phyloP scores from a whole-genome alignment of 129 eudicot species.

The carrot (Daucus carota) region DNA sequence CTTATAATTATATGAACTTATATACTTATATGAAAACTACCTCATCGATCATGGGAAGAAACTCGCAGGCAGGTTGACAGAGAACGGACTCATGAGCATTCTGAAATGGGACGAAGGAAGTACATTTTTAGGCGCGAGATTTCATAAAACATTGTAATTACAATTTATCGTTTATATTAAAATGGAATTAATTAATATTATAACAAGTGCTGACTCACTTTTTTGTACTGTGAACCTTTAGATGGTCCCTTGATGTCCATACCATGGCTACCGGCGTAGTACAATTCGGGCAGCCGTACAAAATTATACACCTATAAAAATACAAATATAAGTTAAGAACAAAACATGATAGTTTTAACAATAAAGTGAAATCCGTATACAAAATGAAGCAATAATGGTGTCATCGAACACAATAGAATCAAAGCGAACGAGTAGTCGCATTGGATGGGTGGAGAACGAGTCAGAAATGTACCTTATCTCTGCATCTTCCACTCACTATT shows the following conservation, averaged over 20 bases:
- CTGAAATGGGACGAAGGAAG: slow-evolving; percentile 16
- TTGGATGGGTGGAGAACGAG: neutral
- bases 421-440: neutral
- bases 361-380: slow-evolving; percentile 1
- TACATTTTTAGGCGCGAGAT: neutral
- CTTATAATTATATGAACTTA: no score
- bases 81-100: slow-evolving; percentile 49
- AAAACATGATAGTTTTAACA: neutral
- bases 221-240: slow-evolving; percentile 53
- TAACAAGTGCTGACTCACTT: slow-evolving; percentile 43
- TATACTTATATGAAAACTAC: slow-evolving; percentile 16
- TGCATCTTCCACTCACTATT: slow-evolving; percentile 90
- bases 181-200: neutral
- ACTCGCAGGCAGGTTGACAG: slow-evolving; percentile 84
- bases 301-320: slow-evolving; percentile 51
- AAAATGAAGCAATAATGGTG: slow-evolving; percentile 1
- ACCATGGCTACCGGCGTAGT: slow-evolving; percentile 96
- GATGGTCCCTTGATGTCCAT: slow-evolving; percentile 94
- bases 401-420: neutral
- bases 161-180: no score
- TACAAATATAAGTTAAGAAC: neutral
- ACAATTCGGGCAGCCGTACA: slow-evolving; percentile 73
- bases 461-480: slow-evolving; percentile 58
- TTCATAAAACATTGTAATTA: neutral
- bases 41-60: slow-evolving; percentile 87